These are phyloP conservation scores for Nothomitra cinnamomea DNA, from an alignment of 2,329 filamentous ascomycete genomes.

Conservation along the genomic window DNA sequence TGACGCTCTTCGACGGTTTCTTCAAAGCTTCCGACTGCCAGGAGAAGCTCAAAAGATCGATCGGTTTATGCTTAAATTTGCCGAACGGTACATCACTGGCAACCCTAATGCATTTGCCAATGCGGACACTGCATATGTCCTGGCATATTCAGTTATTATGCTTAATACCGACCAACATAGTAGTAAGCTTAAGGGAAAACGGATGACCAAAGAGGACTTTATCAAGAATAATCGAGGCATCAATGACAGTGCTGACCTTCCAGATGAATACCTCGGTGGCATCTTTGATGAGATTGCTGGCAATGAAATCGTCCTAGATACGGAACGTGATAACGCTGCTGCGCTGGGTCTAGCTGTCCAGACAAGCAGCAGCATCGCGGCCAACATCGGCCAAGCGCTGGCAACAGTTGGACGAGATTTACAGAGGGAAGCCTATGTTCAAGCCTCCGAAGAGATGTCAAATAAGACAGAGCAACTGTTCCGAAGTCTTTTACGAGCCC, in stretches of 20 bases:
- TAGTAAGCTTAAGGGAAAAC: constrained; percentile 57
- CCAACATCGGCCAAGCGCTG: constrained; percentile 72
- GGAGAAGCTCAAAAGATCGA: constrained; percentile 98
- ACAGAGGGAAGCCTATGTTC: constrained; percentile 80
- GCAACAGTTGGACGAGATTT: constrained; percentile 84
- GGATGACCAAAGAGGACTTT: constrained; percentile 94
- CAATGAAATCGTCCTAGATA: constrained; percentile 89
- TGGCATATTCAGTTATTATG: constrained; percentile 93
- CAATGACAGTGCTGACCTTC: constrained; percentile 87
- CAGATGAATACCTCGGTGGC: constrained; percentile 71
- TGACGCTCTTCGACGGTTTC: constrained; percentile 74
- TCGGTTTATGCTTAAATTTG: constrained; percentile 98
- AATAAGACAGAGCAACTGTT: constrained; percentile 72
- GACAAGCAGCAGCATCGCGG: constrained; percentile 51
- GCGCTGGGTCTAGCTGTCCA: constrained; percentile 50
- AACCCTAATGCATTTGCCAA: constrained; percentile 98
- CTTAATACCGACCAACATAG: constrained; percentile 94
- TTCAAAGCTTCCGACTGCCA: constrained; percentile 87
- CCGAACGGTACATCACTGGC: constrained; percentile 82
- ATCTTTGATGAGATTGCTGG: constrained; percentile 86
- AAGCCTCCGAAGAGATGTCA: constrained; percentile 89
- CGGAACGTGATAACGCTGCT: constrained; percentile 77
- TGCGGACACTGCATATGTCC: constrained; percentile 89
- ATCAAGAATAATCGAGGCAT: constrained; percentile 99
- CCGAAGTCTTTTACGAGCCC: constrained; percentile 79